phyloP scores from a whole-genome alignment of 176 grass and related monocot species.

The Oryza meridionalis region DNA sequence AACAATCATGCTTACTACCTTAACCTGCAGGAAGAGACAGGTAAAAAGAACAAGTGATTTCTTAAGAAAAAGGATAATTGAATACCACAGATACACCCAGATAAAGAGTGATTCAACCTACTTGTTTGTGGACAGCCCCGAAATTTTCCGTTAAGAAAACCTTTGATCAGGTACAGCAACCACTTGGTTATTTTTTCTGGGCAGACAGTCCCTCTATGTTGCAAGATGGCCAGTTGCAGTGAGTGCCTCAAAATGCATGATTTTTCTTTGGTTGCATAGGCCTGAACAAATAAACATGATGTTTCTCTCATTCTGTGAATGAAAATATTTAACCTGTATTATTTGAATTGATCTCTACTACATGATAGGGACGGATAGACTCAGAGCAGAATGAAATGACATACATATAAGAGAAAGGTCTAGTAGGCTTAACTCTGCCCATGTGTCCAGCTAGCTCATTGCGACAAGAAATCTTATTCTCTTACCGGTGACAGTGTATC shows the following conservation, averaged over 20 bases:
- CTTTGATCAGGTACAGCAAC: not conserved
- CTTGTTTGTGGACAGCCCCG: not conserved
- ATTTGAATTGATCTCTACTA: not conserved
- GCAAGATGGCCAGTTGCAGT: not conserved
- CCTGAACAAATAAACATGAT: not conserved
- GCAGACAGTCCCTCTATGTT: not conserved
- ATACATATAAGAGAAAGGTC: not conserved
- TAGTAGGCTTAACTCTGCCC: constrained; percentile 10
- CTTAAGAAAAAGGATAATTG: not conserved
- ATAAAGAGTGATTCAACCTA: not conserved
- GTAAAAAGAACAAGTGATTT: not conserved
- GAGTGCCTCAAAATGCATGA: not conserved
- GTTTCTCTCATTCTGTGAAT: not conserved
- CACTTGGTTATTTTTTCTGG: not conserved
- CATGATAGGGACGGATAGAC: not conserved
- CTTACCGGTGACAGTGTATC: not conserved
- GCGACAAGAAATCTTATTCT: not conserved
- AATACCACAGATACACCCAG: not conserved
- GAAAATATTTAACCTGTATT: not conserved
- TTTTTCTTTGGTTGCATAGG: not conserved
- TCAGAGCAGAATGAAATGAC: not conserved
- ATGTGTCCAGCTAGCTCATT: constrained; percentile 11
- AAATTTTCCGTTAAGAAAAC: not conserved
- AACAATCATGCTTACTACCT: not conserved
- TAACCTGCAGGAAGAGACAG: not conserved